These are phyloP conservation scores for Ambrosiella xylebori DNA, from an alignment of 2,329 filamentous ascomycete genomes.

Conservation along the genomic window DNA sequence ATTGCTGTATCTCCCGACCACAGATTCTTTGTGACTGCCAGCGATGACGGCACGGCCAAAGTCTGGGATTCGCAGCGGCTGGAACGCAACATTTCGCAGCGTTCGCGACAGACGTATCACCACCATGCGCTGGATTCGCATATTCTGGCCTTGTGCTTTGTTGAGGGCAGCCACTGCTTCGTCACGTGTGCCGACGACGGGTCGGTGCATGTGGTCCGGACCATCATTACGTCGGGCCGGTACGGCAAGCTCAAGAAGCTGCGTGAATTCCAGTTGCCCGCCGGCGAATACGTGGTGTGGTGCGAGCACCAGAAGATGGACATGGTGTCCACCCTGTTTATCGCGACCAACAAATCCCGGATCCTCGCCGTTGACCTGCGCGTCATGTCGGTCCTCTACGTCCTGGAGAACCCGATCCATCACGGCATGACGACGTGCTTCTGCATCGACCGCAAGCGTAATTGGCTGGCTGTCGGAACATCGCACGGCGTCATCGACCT, in stretches of 20 bases:
- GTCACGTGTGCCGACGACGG: conserved; percentile 81
- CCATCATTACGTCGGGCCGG: conserved; percentile 37
- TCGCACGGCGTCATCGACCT: conserved; percentile 83
- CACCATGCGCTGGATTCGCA: conserved; percentile 53
- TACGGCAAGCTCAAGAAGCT: conserved; percentile 66
- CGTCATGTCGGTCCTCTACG: conserved; percentile 67
- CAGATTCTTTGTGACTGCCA: conserved; percentile 82
- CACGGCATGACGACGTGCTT: conserved; percentile 88
- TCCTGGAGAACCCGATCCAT: conserved; percentile 70
- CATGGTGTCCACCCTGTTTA: conserved; percentile 57
- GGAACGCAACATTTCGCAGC: conserved; percentile 78
- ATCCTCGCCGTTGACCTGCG: conserved; percentile 74
- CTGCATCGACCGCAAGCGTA: conserved; percentile 66
- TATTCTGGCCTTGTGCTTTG: conserved; percentile 71
- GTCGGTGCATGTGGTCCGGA: conserved; percentile 73
- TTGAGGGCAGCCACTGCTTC: conserved; percentile 88
- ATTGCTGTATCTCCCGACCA: conserved; percentile 78
- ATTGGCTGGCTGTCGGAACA: conserved; percentile 84
- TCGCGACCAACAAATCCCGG: conserved; percentile 74
- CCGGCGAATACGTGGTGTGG: conserved; percentile 68
- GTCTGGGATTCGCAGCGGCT: conserved; percentile 84
- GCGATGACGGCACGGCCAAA: conserved; percentile 78
- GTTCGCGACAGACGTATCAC: conserved; percentile 70
- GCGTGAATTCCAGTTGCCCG: conserved; percentile 61
- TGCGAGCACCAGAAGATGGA: conserved; percentile 82